Conservation (phyloP, 2,329 filamentous ascomycete genomes). For the Cladophialophora chaetospira region DNA sequence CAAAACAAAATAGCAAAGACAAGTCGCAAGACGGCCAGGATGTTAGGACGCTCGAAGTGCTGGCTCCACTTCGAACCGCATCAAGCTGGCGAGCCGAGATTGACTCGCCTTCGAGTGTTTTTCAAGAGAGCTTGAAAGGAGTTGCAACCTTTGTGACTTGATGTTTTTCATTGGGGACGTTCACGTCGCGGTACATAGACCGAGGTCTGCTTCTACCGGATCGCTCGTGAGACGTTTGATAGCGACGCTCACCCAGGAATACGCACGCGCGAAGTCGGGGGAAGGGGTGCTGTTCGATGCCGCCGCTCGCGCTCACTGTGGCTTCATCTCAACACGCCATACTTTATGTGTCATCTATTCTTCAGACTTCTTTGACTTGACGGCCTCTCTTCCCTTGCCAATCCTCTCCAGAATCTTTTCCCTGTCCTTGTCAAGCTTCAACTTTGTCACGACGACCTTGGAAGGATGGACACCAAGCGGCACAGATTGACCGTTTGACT, state of each 20-base stretch:
- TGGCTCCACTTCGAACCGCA: neutral
- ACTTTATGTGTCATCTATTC: slow-evolving; percentile 11
- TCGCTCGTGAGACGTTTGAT: neutral
- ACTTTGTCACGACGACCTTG: slow-evolving; percentile 98
- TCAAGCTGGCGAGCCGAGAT: neutral
- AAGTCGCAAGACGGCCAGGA: neutral
- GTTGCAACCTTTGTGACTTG: slow-evolving; percentile 15
- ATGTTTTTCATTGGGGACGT: slow-evolving; percentile 19
- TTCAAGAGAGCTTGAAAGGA: neutral
- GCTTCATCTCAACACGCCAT: slow-evolving; percentile 10
- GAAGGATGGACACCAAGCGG: slow-evolving; percentile 92
- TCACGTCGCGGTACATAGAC: slow-evolving; percentile 26
- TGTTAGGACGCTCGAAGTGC: too few species aligned
- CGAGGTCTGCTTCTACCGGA: slow-evolving; percentile 16
- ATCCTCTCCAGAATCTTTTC: slow-evolving; percentile 52
- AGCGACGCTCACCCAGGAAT: neutral
- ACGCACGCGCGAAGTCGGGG: neutral
- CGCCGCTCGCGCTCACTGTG: too few species aligned
- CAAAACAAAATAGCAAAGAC: neutral
- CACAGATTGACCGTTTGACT: slow-evolving; percentile 94
- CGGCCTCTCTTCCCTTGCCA: slow-evolving; percentile 49
- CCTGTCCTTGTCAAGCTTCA: slow-evolving; percentile 74
- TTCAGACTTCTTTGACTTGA: slow-evolving; percentile 31
- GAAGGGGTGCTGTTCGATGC: neutral
- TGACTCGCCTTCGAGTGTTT: neutral